Conservation (phyloP, 257 asterid genomes). For the Cynanchum wilfordii region DNA sequence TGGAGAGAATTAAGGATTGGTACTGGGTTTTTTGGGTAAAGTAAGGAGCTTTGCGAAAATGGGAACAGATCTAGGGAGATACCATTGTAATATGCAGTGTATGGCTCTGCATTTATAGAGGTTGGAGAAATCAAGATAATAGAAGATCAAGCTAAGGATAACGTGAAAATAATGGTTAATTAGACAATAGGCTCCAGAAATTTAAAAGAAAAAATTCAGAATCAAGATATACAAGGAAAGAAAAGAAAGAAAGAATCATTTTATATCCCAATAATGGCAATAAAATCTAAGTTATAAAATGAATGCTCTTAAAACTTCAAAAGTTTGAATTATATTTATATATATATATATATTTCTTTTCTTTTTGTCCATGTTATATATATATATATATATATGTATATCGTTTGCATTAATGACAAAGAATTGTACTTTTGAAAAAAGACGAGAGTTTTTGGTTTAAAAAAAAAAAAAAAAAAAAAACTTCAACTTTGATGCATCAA, state of each 20-base stretch:
- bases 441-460: no score
- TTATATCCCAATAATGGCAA: background rate
- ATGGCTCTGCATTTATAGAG: background rate
- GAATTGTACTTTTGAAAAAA: no score
- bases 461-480: no score
- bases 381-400: no score
- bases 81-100: background rate
- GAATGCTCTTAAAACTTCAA: background rate
- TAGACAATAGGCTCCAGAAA: background rate
- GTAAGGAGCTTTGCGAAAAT: background rate
- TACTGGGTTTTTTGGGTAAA: background rate
- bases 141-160: background rate
- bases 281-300: background rate
- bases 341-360: no score
- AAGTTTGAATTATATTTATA: no score
- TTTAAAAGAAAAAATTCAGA: background rate
- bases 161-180: background rate
- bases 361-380: no score
- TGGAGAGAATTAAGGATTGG: no score
- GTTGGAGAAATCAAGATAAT: background rate
- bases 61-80: slow-evolving; percentile 1
- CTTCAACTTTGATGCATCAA: no score
- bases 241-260: background rate
- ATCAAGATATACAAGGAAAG: background rate
- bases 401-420: no score